Evolutionary conservation across 2,329 filamentous ascomycete species (phyloP), one percentile per base, ranked within the genome.

Genomic region (Lachnellula arida): DNA sequence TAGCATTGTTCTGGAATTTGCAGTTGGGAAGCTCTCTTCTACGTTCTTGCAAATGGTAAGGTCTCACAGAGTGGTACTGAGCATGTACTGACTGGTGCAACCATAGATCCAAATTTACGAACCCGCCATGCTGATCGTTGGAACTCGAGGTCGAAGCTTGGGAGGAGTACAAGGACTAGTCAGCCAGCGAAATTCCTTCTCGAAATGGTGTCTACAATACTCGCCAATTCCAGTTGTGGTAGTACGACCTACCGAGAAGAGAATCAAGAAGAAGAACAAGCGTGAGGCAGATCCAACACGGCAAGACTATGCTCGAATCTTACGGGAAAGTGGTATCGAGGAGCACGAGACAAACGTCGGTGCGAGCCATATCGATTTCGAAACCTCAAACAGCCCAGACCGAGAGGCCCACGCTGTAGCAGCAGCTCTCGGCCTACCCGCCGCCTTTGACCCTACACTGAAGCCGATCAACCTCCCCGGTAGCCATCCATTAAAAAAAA

Each of bases 151-250:
- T 46, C 79, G 86, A 54, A 87, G 82, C 63, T 72, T 89, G 5
- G 85, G 84, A 44, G 86, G 87, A 6, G 83, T 89, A 59, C 86
- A 89, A 71, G 84, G 85, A 47, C 72, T 90, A 15, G 76, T 89
- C 5, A 83, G 81, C 11, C 86, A 86, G 32, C 66, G 66, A 39
- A 71, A 70, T 46, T 87, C 84, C 3, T 85, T 89, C 22, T 88
- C 85, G 9, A 89, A 89, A 69, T 89, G 88, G 71, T 89, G 86
- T 66, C 74, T 89, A 17, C 87, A 89, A 66, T 85, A 88, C 67
- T 88, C 84, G 0, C 86, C 87, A 0, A 85, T 90, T 12, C 87
- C 87, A 1, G 86, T 89, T 14, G 87, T 89, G 49, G 87, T 90
- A 42, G 87, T 89, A 1, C 80, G 86, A 5, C 86, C 86, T 19